These are phyloP conservation scores for Verticillium isaacii DNA, from an alignment of 2,329 filamentous ascomycete species.

Conservation along the genomic window DNA sequence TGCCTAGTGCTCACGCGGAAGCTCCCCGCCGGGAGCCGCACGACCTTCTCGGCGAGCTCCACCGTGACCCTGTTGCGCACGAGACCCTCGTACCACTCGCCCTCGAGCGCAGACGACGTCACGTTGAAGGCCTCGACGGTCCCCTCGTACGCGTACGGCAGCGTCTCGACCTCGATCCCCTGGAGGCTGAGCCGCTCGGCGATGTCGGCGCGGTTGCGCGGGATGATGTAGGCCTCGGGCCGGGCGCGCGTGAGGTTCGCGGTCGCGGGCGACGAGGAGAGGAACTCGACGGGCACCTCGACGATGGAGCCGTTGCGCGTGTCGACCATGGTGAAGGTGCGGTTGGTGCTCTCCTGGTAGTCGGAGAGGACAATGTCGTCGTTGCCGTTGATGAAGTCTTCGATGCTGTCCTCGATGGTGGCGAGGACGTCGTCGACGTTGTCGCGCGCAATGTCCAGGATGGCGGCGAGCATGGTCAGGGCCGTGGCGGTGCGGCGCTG, in stretches of 20 bases:
- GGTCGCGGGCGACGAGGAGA: constrained; percentile 17
- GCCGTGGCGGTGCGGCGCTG: constrained; percentile 21
- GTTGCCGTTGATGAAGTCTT: constrained; percentile 15
- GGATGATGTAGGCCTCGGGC: constrained; percentile 22
- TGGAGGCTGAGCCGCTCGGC: constrained; percentile 17
- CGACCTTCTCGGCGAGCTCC: constrained; percentile 9
- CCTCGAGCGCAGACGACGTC: constrained; percentile 10
- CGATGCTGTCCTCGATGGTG: constrained; percentile 15
- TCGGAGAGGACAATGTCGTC: constrained; percentile 21
- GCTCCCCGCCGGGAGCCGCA: constrained; percentile 18
- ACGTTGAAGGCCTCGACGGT: constrained; percentile 18
- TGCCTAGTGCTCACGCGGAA: constrained; percentile 20
- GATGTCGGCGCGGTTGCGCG: constrained; percentile 16
- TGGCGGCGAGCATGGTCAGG: constrained; percentile 17
- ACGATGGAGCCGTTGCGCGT: constrained; percentile 17
- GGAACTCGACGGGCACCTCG: constrained; percentile 16
- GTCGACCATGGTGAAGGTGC: constrained; percentile 21
- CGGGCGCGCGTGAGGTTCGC: constrained; percentile 19
- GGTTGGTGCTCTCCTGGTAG: constrained; percentile 12
- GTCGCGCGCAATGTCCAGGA: constrained; percentile 20
- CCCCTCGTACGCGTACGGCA: constrained; percentile 15
- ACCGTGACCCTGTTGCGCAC: constrained; percentile 17
- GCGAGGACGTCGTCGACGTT: constrained; percentile 13
- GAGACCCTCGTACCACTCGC: constrained; percentile 17
- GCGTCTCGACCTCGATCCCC: constrained; percentile 16